Evolutionary conservation across 2,329 filamentous ascomycete species (phyloP), one percentile per base, ranked within the genome.

Genomic region (Didymellaceae sp.): DNA sequence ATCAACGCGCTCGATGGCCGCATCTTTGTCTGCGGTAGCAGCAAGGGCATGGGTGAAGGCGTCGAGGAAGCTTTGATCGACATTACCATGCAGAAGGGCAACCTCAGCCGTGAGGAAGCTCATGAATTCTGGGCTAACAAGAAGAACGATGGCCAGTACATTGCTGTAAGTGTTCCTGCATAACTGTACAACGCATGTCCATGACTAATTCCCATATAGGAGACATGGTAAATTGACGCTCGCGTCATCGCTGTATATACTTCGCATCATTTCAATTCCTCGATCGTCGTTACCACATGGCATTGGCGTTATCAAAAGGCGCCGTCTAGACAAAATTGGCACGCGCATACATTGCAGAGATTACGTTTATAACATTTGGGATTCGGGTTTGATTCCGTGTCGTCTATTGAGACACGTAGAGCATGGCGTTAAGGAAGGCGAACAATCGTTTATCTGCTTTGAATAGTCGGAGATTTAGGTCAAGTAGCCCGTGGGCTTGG

Each of bases 21-120:
- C 43, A 86, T 97, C 43, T 99, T 99, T 71, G 94, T 99, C 51
- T 99, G 94, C 72, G 94, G 94, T 40, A 95, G 89, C 75, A 91
- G 86, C 67, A 91, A 90, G 77, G 94, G 94, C 48, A 99, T 99
- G 94, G 94, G 94, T 52, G 94, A 97, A 74, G 94, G 94, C 34
- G 94, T 99, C 3, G 89, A 97, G 71, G 82, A 86, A 37, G 90
- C 93, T 0, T 80, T 99, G 11, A 80, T 97, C 20, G 89, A 96
- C 57, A 91, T 97, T 1, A 91, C 91, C 42, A 96, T 96, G 87
- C 80, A 86, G 59, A 97, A 96, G 80, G 94, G 93, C 9, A 91
- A 91, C 66, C 77, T 99, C 42, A 88, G 90, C 69, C 79, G 82
- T 17, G 86, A 91, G 24, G 91, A 96, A 71, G 93, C 94, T 2